Base-by-base conservation (phyloP, 2,329 filamentous ascomycete genomes). In the Didymosphaeria variabile region DNA sequence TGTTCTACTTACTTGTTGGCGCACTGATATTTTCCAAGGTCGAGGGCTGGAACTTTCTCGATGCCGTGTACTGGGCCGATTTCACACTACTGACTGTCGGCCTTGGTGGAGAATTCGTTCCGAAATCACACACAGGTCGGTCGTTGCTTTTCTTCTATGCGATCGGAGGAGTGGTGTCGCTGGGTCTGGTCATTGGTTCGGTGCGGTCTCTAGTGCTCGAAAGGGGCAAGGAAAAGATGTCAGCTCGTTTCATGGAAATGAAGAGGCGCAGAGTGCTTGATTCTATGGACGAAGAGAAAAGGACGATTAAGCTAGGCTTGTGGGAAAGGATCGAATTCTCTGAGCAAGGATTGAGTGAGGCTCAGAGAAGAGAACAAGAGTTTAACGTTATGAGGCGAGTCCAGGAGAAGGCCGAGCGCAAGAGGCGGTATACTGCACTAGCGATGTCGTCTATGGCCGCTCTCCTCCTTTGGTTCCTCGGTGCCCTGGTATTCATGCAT, bases 71-170 rank as follows among this genome's bases (percentile, higher is more conserved):
- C 65, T 87, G 83, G 79, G 83, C 84, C 2, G 82, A 87, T 63
- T 85, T 85, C 49, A 87, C 85, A 0, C 71, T 86, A 1, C 78
- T 87, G 2, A 87, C 85, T 0, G 79, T 87, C 6, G 85, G 85
- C 4, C 77, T 87, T 15, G 85, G 85, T 13, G 80, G 81, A 13
- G 79, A 83, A 58, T 84, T 81, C 61, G 77, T 80, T 2, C 85
- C 85, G 1, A 72, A 68, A 19, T 86, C 84, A 0, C 80, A 83
- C 59, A 68, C 82, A 2, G 85, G 84, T 2, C 78, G 84, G 38
- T 79, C 81, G 3, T 70, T 87, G 0, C 67, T 87, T 1, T 85
- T 87, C 60, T 84, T 84, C 0, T 87, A 82, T 55, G 84, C 85
- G 1, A 82, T 87, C 34, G 84, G 83, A 5, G 85, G 85, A 0